Evolutionary conservation across 2,329 filamentous ascomycete species (phyloP), one percentile per base, ranked within the genome.

Genomic region (Pseudogymnoascus sp.): DNA sequence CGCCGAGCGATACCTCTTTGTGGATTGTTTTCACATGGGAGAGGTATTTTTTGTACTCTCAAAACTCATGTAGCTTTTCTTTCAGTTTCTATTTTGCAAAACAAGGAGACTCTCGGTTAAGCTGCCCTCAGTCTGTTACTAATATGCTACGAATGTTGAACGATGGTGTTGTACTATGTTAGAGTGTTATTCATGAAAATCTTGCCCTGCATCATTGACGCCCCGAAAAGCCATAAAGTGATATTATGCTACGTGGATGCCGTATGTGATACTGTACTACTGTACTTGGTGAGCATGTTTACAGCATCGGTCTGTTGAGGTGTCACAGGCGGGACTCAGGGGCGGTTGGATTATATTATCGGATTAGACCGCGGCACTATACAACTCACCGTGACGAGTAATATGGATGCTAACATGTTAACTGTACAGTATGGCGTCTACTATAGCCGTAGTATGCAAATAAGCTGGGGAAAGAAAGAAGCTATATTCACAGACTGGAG

Each of bases 121-220:
- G 35, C 57, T 58, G 14, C 57, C 57, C 57, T 37, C 18, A 58
- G 57, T 39, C 57, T 58, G 59, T 33, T 61, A 53, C 36, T 61
- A 61, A 61, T 61, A 61, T 58, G 41, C 39, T 38, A 61, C 43
- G 59, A 58, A 53, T 33, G 38, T 61, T 58, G 38, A 58, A 61
- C 43, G 59, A 61, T 61, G 30, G 41, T 60, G 36, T 60, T 60
- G 58, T 41, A 43, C 58, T 43, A 60, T 57, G 37, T 60, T 35
- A 60, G 58, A 60, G 58, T 43, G 35, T 60, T 43, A 50, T 43
- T 33, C 63, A 60, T 60, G 59, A 63, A 58, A 38, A 25, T 39
- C 15, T 58, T 37, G 33, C 57, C 18, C 37, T 58, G 57, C 18
- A 37, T 53, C 33, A 28, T 53, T n/a, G 22, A 25, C 22, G 47